Conservation (phyloP, 176 grass and related monocot genomes). For the Ensete ventricosum region DNA sequence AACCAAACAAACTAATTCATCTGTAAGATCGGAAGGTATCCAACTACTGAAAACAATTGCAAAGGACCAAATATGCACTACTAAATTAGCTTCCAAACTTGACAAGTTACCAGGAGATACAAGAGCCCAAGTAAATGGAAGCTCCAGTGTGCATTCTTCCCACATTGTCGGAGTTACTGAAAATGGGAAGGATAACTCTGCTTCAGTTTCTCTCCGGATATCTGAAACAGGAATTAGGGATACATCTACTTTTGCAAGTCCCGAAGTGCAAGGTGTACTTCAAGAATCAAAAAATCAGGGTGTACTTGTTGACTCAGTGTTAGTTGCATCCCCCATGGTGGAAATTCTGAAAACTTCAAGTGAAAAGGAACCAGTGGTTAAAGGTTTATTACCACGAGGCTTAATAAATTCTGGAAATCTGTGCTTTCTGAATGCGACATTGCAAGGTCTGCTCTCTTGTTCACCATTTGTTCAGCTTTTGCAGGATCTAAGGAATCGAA, state of each 20-base stretch:
- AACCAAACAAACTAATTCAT: conserved; percentile 24
- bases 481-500: conserved; percentile 46
- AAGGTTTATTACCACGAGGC: conserved; percentile 57
- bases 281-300: conserved; percentile 33
- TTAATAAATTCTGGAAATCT: conserved; percentile 92
- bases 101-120: conserved; percentile 28
- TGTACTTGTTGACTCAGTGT: conserved; percentile 24
- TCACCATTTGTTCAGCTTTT: conserved; percentile 74
- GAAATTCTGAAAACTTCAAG: conserved; percentile 17
- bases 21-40: conserved; percentile 25
- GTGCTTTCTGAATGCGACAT: conserved; percentile 89
- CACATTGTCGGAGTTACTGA: conserved; percentile 24
- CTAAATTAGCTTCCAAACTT: conserved; percentile 22
- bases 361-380: conserved; percentile 34
- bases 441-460: conserved; percentile 88
- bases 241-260: background rate
- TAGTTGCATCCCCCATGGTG: conserved; percentile 7
- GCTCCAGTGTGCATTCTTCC: conserved; percentile 14
- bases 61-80: conserved; percentile 7
- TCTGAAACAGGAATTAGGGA: conserved; percentile 11
- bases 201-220: conserved; percentile 13
- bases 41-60: conserved; percentile 14
- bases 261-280: conserved; percentile 15
- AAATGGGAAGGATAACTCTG: conserved; percentile 20
- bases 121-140: conserved; percentile 39